Evolutionary conservation across 202 grass and related monocot genomes (phyloP), one percentile per base, ranked within the genome.

Genomic region (Eragrostis tef): DNA sequence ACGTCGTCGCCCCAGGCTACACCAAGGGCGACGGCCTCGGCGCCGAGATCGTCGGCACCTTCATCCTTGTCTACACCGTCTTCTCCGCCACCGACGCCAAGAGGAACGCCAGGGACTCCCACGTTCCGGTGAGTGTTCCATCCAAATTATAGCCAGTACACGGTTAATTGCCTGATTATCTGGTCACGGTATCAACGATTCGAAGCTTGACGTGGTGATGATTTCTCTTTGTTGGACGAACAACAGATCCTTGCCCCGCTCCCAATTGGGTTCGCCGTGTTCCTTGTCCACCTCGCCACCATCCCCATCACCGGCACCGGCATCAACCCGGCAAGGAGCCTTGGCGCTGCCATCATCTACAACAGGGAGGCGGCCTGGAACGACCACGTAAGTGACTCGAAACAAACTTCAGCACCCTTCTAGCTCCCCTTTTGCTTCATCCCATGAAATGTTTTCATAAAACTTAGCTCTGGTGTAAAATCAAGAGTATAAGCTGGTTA

Each of bases 291-390:
- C 80, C 81, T 97, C 73, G 94, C 94, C 58, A 97, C 94, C 75
- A 97, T 97, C 77, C 94, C 94, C 83, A 97, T 97, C 89, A 97
- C 94, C 59, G 94, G 94, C 77, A 97, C 94, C 45, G 91, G 94
- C 77, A 97, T 97, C 91, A 97, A 97, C 87, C 94, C 94, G 6
- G 94, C 94, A 0, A 81, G 94, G 80, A 97, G 94, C 80, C 91
- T 97, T 62, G 94, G 91, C 74, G 91, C 94, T 63, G 91, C 94
- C 87, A 56, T 97, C 77, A 89, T 97, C 86, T 97, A 89, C 91
- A 94, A 97, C 89, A 84, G 63, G 77, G 15, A 52, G 36, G 79
- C 87, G 16, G 77, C 87, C 62, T 97, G 94, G 94, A 59, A 84
- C 83, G 91, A 94, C 78, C 91, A 94, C 52, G 94, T 97, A 78